Conservation (phyloP, 2,329 filamentous ascomycete species). For the Fusarium abutilonis region DNA sequence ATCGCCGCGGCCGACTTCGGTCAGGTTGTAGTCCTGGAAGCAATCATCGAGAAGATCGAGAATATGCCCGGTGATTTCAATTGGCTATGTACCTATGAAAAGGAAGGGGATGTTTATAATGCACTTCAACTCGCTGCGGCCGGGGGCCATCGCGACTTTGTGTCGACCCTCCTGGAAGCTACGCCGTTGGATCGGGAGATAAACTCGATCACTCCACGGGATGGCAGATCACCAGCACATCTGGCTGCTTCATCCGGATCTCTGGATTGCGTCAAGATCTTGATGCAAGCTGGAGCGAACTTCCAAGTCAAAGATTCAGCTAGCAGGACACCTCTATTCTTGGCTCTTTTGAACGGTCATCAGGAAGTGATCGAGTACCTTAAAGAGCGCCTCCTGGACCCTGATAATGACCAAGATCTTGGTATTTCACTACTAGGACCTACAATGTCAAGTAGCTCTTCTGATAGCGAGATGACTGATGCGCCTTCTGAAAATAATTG, state of each 20-base stretch:
- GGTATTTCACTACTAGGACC: slow-evolving; percentile 5
- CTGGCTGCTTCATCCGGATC: slow-evolving; percentile 31
- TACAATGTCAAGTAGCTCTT: neutral
- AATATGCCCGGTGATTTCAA: slow-evolving; percentile 19
- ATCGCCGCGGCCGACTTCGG: slow-evolving; percentile 28
- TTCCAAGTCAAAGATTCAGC: slow-evolving; percentile 27
- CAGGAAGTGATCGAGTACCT: slow-evolving; percentile 33
- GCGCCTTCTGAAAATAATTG: neutral
- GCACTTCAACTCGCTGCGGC: slow-evolving; percentile 40
- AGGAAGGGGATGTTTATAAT: slow-evolving; percentile 28
- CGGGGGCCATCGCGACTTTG: slow-evolving; percentile 15
- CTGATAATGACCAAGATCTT: slow-evolving; percentile 8
- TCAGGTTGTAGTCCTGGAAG: slow-evolving; percentile 25
- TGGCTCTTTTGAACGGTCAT: slow-evolving; percentile 16
- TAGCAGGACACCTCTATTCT: slow-evolving; percentile 36
- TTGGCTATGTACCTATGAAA: slow-evolving; percentile 23
- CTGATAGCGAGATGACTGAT: slow-evolving; percentile 3
- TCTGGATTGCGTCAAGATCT: slow-evolving; percentile 33
- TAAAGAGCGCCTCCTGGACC: slow-evolving; percentile 20
- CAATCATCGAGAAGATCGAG: slow-evolving; percentile 20
- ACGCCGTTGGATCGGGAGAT: slow-evolving; percentile 21
- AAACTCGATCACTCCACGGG: slow-evolving; percentile 15
- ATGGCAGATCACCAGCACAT: slow-evolving; percentile 33
- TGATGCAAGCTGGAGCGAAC: slow-evolving; percentile 22
- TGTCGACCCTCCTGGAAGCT: slow-evolving; percentile 30